Base-by-base conservation (phyloP, 495 filamentous ascomycete genomes). In the Wilcoxina mikolae region DNA sequence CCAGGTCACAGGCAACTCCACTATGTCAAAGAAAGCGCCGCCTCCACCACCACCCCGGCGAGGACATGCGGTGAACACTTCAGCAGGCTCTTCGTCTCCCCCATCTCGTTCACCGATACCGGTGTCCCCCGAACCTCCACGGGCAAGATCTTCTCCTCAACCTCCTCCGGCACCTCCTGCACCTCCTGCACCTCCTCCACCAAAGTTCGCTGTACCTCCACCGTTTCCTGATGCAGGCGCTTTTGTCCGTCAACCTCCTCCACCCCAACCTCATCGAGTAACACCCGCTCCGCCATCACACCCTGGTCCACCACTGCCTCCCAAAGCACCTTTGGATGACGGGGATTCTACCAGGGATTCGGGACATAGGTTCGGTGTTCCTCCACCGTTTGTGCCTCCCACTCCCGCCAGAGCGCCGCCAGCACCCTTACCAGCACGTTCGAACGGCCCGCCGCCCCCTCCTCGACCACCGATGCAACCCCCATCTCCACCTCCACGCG, bases 31-130 rank as follows among this genome's bases (percentile, higher is more conserved):
- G 64, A 85, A 84, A 42, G 77, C 81, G 18, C 82, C 85, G 17
- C 89, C 90, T 49, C 85, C 89, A 11, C 89, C 87, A 17, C 90
- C 91, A 11, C 86, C 88, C 27, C 79, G 88, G 56, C 78, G 86
- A 64, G 77, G 78, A 58, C 53, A 53, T 69, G 69, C 54, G 70
- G 61, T 65, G 39, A 44, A 43, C 65, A n/a, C 15, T 26, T 69
- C 43, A 43, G 61, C 58, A 54, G 70, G 56, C 57, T 70, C 53
- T 60, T 29, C 53, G 15, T 38, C 62, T 33, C 71, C 73, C 22
- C 65, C 73, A 53, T 72, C 79, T 51, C 69, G 75, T 11, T 73
- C 78, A 51, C 77, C 78, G 28, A 73, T 74, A 24, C 72, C 79
- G 58, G 78, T 83, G 26, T 68, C 73, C 15, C 73, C 75, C 3